Percentiles rank a stretch among this genome's conserved stretches.
These are phyloP conservation scores for Eleusine coracana DNA, from an alignment of 176 grass and related monocot species.

Conservation along the genomic window DNA sequence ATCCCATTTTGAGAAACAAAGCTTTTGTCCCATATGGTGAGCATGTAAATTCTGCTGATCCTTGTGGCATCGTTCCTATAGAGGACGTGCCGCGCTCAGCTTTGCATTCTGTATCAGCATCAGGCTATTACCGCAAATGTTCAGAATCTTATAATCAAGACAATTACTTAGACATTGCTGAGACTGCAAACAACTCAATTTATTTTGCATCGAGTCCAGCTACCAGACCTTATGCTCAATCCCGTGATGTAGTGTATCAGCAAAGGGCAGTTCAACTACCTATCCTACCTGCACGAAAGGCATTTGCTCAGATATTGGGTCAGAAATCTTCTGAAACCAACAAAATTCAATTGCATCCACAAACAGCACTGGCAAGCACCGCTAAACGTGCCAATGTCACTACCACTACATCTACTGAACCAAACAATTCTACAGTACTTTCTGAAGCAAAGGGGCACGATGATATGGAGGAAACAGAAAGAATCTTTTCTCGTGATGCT, in stretches of 20 bases:
- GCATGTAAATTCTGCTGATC: conserved; percentile 33
- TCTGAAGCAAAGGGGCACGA: conserved; percentile 25
- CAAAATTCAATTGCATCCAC: conserved; percentile 36
- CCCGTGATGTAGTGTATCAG: conserved; percentile 29
- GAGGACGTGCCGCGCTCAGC: conserved; percentile 8
- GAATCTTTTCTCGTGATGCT: conserved; percentile 34
- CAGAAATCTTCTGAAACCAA: conserved; percentile 29
- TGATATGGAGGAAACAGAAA: conserved; percentile 38
- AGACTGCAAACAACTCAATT: neutral
- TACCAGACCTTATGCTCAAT: conserved; percentile 37
- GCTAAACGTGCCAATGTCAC: conserved; percentile 41
- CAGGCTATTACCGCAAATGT: conserved; percentile 20
- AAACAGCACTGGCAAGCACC: conserved; percentile 23
- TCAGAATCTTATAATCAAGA: conserved; percentile 43
- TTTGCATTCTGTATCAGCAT: conserved; percentile 33
- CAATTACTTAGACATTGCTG: conserved; percentile 29
- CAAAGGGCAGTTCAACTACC: conserved; percentile 41
- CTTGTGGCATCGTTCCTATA: conserved; percentile 9
- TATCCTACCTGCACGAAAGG: conserved; percentile 20
- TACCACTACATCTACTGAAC: conserved; percentile 28
- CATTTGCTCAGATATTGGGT: conserved; percentile 36
- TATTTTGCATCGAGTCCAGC: neutral
- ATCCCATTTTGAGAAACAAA: conserved; percentile 37
- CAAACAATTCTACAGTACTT: conserved; percentile 26
- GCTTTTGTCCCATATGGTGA: conserved; percentile 34